Base-by-base conservation (phyloP, 2,329 filamentous ascomycete genomes). In the Alternaria consortialis region DNA sequence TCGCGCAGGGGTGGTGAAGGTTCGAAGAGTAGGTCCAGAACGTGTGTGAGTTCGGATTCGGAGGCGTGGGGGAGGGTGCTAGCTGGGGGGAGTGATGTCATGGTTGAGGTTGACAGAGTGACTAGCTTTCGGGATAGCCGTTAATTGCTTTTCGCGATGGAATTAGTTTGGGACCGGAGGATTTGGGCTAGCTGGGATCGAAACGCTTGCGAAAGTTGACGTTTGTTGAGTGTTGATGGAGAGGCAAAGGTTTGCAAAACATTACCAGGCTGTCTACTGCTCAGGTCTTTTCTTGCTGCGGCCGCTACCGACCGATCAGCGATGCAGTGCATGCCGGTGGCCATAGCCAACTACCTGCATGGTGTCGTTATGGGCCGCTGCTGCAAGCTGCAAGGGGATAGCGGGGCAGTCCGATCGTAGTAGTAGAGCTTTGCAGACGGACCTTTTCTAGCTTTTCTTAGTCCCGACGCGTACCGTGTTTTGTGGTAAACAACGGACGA, bases 11-110 rank as follows among this genome's bases (percentile, higher is more conserved):
- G 86, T 0, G 86, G 82, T 55, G 90, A 93, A 15, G 92, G 91
- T 77, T 97, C 94, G 79, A 97, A 97, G 60, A 97, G 88, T 4
- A 89, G 84, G 79, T 96, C 91, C 50, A 97, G 86, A 51, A 89
- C 82, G 5, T 79, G 73, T 37, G 83, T 84, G 57, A 91, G 85
- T 20, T 85, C 80, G 29, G 82, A 71, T 31, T 87, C 83, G 17
- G 88, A 75, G 50, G 90, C 84, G 47, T 81, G 79, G 27, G 84
- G 81, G 39, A 96, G 81, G 13, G 81, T 79, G 46, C 82, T 75
- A 70, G 90, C 82, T 29, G 84, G 75, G 12, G 91, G 91, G 7
- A 95, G 84, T 43, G 74, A 71, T 56, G 72, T 60, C 69, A 76
- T 77, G 23, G 58, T 65, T 46, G 27, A 12, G 20, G 34, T 15